A percentile compares a stretch with the other conserved stretches of the same genome.
phyloP scores from a whole-genome alignment of 352 stramenopile genomes.

The Phytophthora europaea region DNA sequence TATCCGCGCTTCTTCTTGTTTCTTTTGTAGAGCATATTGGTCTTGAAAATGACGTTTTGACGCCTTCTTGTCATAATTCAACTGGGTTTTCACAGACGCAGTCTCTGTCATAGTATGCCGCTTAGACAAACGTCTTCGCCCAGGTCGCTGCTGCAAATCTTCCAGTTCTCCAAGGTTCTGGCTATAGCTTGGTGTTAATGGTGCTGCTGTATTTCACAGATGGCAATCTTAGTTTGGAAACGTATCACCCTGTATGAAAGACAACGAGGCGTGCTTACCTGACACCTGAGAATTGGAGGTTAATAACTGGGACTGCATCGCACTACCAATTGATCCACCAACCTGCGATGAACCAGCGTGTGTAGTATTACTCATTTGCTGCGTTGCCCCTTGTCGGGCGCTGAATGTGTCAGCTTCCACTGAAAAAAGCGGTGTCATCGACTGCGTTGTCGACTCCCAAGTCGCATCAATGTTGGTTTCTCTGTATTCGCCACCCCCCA shows the following conservation, averaged over 20 bases:
- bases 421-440: conserved; percentile 83
- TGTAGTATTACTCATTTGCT: conserved; percentile 7
- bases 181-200: conserved; percentile 11
- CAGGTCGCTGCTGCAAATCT: conserved; percentile 10
- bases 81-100: conserved; percentile 15
- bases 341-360: conserved; percentile 20
- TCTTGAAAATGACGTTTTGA: conserved; percentile 75
- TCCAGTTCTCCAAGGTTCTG: conserved; percentile 16
- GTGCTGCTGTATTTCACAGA: conserved; percentile 11
- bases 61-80: conserved; percentile 37
- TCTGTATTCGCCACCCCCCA: conserved; percentile 57
- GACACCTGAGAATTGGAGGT: conserved; percentile 13
- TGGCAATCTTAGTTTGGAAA: background rate
- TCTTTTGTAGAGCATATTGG: conserved; percentile 62
- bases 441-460: conserved; percentile 75
- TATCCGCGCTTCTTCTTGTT: conserved; percentile 58
- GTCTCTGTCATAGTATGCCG: conserved; percentile 2
- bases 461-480: conserved; percentile 70
- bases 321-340: conserved; percentile 15
- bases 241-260: background rate
- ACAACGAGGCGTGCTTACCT: conserved; percentile 27
- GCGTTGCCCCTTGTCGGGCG: conserved; percentile 4
- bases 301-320: conserved; percentile 63
- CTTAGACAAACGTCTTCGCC: conserved; percentile 48
- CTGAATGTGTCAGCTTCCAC: conserved; percentile 71